A percentile compares a stretch with the other conserved stretches of the same genome.
phyloP scores from a whole-genome alignment of 805 yeast genomes.

The Nakazawaea wickerhamii region DNA sequence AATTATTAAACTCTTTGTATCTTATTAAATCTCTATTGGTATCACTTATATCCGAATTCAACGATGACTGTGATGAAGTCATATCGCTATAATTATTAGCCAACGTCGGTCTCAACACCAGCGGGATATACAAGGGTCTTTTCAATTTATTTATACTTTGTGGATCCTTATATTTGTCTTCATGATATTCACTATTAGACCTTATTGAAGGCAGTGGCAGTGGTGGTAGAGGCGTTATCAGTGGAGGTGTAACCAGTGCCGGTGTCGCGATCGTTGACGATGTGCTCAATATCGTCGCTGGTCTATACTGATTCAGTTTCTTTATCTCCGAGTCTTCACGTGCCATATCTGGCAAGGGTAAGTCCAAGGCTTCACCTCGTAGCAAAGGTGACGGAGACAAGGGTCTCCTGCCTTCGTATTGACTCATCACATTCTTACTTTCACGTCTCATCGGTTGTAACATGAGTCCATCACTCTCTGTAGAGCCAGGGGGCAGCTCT shows the following conservation, averaged over 20 bases:
- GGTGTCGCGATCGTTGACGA: neutral
- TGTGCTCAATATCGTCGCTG: neutral
- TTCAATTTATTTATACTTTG: slow-evolving; percentile 77
- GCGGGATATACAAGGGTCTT: slow-evolving; percentile 86
- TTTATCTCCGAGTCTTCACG: neutral
- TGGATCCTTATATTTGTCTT: slow-evolving; percentile 25
- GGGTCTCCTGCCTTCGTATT: slow-evolving; percentile 11
- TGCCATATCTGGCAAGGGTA: neutral
- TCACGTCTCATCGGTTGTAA: slow-evolving; percentile 28
- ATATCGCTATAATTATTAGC: slow-evolving; percentile 11
- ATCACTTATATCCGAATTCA: slow-evolving; percentile 18
- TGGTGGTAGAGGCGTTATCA: slow-evolving; percentile 9
- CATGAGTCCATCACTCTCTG: slow-evolving; percentile 17
- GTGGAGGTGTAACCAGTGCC: neutral
- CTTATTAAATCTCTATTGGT: slow-evolving; percentile 1
- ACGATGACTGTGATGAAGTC: slow-evolving; percentile 13
- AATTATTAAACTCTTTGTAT: slow-evolving; percentile 23
- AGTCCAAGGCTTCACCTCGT: slow-evolving; percentile 6
- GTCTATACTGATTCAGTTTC: slow-evolving; percentile 1
- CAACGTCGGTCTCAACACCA: slow-evolving; percentile 55
- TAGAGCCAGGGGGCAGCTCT: neutral
- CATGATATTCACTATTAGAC: neutral
- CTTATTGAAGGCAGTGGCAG: slow-evolving; percentile 17
- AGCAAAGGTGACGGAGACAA: slow-evolving; percentile 10
- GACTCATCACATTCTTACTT: slow-evolving; percentile 17